A percentile compares a stretch with the other conserved stretches of the same genome.
phyloP scores from a whole-genome alignment of 805 yeast genomes.

The Candida coleopterorum region DNA sequence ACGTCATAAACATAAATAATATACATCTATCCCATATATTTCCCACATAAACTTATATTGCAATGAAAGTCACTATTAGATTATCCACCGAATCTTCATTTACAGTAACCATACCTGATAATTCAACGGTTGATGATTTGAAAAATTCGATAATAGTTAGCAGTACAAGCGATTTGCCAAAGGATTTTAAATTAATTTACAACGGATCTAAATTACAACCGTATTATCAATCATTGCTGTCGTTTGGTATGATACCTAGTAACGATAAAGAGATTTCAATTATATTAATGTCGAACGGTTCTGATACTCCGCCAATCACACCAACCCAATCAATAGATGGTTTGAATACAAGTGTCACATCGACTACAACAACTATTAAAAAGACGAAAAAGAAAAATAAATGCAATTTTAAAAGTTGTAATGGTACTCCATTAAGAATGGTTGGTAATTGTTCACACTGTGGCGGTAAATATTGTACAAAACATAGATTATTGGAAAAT shows the following conservation, averaged over 20 bases:
- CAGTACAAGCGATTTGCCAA: conserved; percentile 27
- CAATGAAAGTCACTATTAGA: conserved; percentile 49
- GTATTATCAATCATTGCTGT: conserved; percentile 16
- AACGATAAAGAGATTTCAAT: conserved; percentile 14
- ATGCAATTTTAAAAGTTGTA: conserved; percentile 56
- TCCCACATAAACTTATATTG: too few species aligned
- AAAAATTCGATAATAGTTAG: conserved; percentile 43
- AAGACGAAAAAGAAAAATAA: conserved; percentile 36
- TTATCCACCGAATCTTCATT: conserved; percentile 41
- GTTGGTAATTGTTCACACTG: conserved; percentile 86
- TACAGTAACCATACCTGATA: conserved; percentile 46
- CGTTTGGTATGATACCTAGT: conserved; percentile 16
- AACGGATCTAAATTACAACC: conserved; percentile 38
- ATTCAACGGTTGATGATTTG: conserved; percentile 49
- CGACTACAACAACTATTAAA: conserved; percentile 21
- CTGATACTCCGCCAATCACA: conserved; percentile 17
- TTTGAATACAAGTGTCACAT: conserved; percentile 3
- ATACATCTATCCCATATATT: too few species aligned
- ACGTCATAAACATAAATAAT: too few species aligned
- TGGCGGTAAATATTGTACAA: conserved; percentile 79
- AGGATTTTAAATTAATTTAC: conserved; percentile 34
- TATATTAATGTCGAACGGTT: conserved; percentile 25
- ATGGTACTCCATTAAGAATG: conserved; percentile 57
- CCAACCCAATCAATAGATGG: conserved; percentile 6
- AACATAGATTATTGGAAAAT: conserved; percentile 81